Evolutionary conservation across 225 moss, liverwort and hornwort species (phyloP).

Genomic region (Physcomitrellopsis africana): DNA sequence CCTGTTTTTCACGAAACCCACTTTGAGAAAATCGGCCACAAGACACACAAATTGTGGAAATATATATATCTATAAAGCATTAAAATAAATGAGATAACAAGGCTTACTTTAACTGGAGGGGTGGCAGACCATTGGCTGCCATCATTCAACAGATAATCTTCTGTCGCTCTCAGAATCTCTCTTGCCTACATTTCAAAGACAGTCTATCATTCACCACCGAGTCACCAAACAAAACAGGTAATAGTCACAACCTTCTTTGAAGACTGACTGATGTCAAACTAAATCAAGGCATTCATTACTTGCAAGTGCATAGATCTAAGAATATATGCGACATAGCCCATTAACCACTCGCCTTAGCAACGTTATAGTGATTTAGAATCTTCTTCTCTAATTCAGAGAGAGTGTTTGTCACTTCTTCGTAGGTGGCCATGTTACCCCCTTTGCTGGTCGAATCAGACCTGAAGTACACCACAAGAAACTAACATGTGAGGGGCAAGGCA

Average conservation of each 20-base stretch:
- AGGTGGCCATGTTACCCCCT: conserved; percentile 34
- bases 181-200: conserved; percentile 31
- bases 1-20: conserved; percentile 23
- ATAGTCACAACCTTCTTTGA: neutral
- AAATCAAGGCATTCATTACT: neutral
- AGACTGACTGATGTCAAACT: neutral
- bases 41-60: neutral
- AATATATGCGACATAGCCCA: neutral
- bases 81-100: neutral
- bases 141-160: conserved; percentile 60
- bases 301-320: neutral
- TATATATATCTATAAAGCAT: neutral
- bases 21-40: neutral
- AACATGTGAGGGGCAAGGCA: neutral
- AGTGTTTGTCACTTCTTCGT: conserved; percentile 45
- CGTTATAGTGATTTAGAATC: conserved; percentile 54
- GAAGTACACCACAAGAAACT: neutral
- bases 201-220: neutral
- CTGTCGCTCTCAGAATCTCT: conserved; percentile 48
- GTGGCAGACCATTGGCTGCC: conserved; percentile 56
- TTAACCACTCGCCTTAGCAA: conserved; percentile 36
- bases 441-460: conserved; percentile 8
- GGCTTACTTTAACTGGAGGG: conserved; percentile 52
- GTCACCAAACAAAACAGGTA: neutral
- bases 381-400: conserved; percentile 49